phyloP scores from a whole-genome alignment of 1,284 basidiomycete species.

The Cutaneotrichosporon sp. region DNA sequence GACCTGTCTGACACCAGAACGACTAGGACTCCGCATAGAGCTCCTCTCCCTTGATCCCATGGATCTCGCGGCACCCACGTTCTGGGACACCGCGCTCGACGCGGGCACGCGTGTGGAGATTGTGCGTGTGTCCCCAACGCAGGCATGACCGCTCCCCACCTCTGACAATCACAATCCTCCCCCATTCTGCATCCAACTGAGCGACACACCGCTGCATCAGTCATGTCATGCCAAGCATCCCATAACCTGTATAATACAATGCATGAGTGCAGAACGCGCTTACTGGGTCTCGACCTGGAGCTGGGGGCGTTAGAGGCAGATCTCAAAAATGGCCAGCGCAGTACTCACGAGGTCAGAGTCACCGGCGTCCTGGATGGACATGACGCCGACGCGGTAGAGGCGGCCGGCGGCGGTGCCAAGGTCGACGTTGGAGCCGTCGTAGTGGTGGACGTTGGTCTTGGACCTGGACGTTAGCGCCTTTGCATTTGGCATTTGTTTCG shows the following conservation, averaged over 20 bases:
- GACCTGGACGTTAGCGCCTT: slow-evolving; percentile 55
- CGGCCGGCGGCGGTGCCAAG: slow-evolving; percentile 98
- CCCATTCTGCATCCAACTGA: not conserved
- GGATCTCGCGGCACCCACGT: slow-evolving; percentile 24
- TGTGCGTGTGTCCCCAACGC: slow-evolving; percentile 20
- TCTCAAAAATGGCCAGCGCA: no score
- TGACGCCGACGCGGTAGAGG: slow-evolving; percentile 98
- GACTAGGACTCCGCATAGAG: not conserved
- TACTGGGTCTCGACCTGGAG: slow-evolving; percentile 42
- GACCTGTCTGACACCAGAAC: slow-evolving; percentile 1
- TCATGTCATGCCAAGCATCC: not conserved
- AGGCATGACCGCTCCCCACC: not conserved
- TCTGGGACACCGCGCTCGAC: slow-evolving; percentile 44
- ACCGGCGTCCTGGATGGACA: slow-evolving; percentile 94
- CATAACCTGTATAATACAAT: slow-evolving; percentile 1
- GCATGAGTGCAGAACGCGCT: slow-evolving; percentile 6
- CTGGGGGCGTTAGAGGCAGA: slow-evolving; percentile 13
- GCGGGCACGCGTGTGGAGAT: slow-evolving; percentile 31
- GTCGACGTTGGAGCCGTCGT: slow-evolving; percentile 92
- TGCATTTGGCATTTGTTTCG: no score
- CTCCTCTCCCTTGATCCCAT: slow-evolving; percentile 25
- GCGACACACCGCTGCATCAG: not conserved
- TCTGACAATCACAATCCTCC: not conserved
- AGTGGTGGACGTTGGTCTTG: slow-evolving; percentile 96
- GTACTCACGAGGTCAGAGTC: slow-evolving; percentile 78